These are phyloP conservation scores for Ramaria sp. DNA, from an alignment of 768 basidiomycete species.

Conservation along the genomic window DNA sequence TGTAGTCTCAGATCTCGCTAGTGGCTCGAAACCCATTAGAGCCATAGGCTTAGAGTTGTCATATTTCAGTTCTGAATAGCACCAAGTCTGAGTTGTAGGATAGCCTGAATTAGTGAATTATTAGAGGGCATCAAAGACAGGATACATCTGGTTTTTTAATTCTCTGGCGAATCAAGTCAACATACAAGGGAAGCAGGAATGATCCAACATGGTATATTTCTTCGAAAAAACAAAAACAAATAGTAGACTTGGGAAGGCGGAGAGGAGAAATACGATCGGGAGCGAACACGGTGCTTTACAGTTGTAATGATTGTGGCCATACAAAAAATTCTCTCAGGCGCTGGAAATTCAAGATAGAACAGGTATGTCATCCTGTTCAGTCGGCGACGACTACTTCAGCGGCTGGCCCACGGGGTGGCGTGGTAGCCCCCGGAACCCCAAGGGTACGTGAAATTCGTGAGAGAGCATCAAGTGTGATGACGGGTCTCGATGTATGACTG, in stretches of 20 bases:
- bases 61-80: slow-evolving; percentile 67
- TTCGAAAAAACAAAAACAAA: background rate
- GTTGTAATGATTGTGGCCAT: background rate
- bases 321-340: background rate
- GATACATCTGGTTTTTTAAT: background rate
- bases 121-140: background rate
- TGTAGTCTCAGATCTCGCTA: slow-evolving; percentile 82
- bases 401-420: slow-evolving; percentile 1
- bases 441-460: slow-evolving; percentile 55
- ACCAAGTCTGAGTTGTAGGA: background rate
- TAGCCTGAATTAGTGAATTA: background rate
- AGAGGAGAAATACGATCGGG: too few species aligned
- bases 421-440: slow-evolving; percentile 19
- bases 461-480: slow-evolving; percentile 63
- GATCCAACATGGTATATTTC: background rate
- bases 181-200: background rate
- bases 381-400: background rate
- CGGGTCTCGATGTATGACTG: slow-evolving; percentile 42
- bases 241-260: too few species aligned
- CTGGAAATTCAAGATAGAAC: background rate
- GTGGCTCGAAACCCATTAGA: slow-evolving; percentile 76
- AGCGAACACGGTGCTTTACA: too few species aligned
- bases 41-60: slow-evolving; percentile 88
- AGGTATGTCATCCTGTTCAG: too few species aligned
- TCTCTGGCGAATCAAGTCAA: background rate